Base-by-base conservation (phyloP, 1,284 basidiomycete genomes). In the Pholiota adiposa region DNA sequence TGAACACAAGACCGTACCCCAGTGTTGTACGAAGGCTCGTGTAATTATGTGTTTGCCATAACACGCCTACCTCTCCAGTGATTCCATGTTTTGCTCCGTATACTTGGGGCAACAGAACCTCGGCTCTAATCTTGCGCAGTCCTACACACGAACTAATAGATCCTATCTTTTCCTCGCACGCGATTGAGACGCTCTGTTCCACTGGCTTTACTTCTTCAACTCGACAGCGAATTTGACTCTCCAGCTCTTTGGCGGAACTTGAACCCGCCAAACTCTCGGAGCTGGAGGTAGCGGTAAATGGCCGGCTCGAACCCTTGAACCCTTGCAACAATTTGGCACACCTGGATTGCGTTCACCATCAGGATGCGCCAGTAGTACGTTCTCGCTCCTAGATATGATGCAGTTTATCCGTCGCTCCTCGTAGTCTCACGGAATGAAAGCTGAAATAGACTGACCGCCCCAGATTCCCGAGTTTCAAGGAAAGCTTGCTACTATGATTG, bases 1-100 rank as follows among this genome's bases (percentile, higher is more conserved):
- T 84, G 69, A 73, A 57, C 56, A 12, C 57, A 41, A 46, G 23
- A 27, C 23, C 44, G 12, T 56, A 38, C 33, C 38, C 19, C 8
- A 6, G n/a, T 34, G 27, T 31, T 43, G 41, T 27, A 41, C 53
- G 23, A 59, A 51, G 51, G 48, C 49, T 58, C 54, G 64, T 53
- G 58, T 58, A 48, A 61, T 61, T 60, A 41, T 34, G 46, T 57
- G 49, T 54, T 41, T 52, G 55, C 57, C 51, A 54, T 52, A 50
- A 59, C 56, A 40, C 54, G 38, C 59, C 43, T 60, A 41, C 54
- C 46, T 51, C 54, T 52, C 50, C 34, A 49, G 34, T 63, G 51
- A 33, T 58, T 61, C 49, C 36, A 56, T 59, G 40, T 64, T 48
- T 62, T 57, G 59, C 55, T 63, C 62, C 61, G 59, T 54, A 36